phyloP scores from a whole-genome alignment of 2,329 filamentous ascomycete genomes.

The Monilinia fructicola region DNA sequence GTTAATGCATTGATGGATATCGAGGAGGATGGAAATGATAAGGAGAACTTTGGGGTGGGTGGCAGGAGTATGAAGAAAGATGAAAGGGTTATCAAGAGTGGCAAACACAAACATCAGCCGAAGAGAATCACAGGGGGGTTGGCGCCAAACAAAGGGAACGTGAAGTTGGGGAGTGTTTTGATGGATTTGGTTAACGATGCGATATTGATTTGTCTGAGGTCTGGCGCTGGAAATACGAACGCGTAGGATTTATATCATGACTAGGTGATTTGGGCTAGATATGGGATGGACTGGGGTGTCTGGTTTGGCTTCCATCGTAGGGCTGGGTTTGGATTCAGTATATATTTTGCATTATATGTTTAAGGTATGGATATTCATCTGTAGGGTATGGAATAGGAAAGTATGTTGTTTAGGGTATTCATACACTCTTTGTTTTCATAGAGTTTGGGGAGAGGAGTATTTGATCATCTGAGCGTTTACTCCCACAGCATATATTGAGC shows the following conservation, averaged over 20 bases:
- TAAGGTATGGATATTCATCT: not conserved
- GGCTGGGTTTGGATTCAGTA: not conserved
- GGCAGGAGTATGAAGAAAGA: not conserved
- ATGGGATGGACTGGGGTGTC: not conserved
- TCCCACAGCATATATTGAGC: not conserved
- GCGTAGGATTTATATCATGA: slow-evolving; percentile 13
- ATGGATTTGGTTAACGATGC: slow-evolving; percentile 74
- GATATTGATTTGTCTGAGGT: slow-evolving; percentile 19
- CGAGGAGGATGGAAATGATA: not conserved
- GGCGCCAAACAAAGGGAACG: slow-evolving; percentile 49
- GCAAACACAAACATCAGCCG: slow-evolving; percentile 41
- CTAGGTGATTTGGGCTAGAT: not conserved
- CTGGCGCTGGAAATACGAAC: slow-evolving; percentile 3
- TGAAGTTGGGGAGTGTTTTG: slow-evolving; percentile 43
- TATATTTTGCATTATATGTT: slow-evolving; percentile 6
- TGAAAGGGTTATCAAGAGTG: not conserved
- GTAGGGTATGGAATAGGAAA: not conserved
- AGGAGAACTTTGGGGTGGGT: not conserved
- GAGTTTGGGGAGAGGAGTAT: not conserved
- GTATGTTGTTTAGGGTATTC: not conserved
- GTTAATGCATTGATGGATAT: not conserved
- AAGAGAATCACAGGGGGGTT: slow-evolving; percentile 59
- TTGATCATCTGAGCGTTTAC: not conserved
- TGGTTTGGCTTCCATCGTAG: not conserved
- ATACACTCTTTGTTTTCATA: not conserved